These are phyloP conservation scores for Alternaria viburni DNA, from an alignment of 2,329 filamentous ascomycete genomes.

Conservation along the genomic window DNA sequence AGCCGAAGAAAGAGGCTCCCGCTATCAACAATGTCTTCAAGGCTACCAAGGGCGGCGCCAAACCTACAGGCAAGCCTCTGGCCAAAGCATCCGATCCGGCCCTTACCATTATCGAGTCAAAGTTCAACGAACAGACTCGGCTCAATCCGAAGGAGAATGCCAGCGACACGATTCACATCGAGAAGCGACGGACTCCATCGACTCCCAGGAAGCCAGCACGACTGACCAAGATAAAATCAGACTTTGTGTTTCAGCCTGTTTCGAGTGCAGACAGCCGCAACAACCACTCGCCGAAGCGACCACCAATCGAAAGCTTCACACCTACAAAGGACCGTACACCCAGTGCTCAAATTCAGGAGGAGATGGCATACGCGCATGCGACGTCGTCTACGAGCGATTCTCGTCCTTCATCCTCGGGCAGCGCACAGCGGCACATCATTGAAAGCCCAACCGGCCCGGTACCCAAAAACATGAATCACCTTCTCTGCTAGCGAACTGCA, in stretches of 20 bases:
- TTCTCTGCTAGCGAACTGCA: conserved; percentile 31
- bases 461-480: conserved; percentile 28
- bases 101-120: conserved; percentile 11
- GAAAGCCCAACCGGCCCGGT: conserved; percentile 28
- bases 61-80: conserved; percentile 17
- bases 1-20: conserved; percentile 27
- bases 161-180: conserved; percentile 16
- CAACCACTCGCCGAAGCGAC: conserved; percentile 39
- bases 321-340: conserved; percentile 37
- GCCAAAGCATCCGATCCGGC: conserved; percentile 12
- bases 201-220: conserved; percentile 23
- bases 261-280: conserved; percentile 39
- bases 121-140: conserved; percentile 10
- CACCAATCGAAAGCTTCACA: conserved; percentile 38
- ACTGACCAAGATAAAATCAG: conserved; percentile 34
- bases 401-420: conserved; percentile 30
- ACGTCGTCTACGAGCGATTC: conserved; percentile 25
- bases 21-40: conserved; percentile 40
- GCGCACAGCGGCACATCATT: conserved; percentile 33
- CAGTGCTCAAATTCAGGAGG: conserved; percentile 35
- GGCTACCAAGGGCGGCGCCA: conserved; percentile 32
- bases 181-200: conserved; percentile 18
- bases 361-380: conserved; percentile 16
- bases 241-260: conserved; percentile 32
- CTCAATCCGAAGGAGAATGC: conserved; percentile 20